phyloP scores from a whole-genome alignment of 495 filamentous ascomycete species.

The Neurospora sp. region DNA sequence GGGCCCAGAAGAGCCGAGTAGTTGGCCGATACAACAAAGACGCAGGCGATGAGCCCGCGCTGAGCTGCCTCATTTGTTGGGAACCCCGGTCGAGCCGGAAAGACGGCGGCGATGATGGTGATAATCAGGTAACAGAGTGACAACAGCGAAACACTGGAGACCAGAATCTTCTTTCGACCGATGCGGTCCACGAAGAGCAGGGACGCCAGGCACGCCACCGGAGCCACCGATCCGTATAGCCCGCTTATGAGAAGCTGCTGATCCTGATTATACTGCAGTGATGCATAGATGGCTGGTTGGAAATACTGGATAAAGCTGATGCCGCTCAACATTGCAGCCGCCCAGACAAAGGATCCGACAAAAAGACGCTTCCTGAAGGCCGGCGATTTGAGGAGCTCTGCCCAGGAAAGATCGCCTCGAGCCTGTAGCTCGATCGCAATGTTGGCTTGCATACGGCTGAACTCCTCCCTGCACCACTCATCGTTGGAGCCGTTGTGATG shows the following conservation, averaged over 20 bases:
- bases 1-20: conserved; percentile 45
- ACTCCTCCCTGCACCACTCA: conserved; percentile 35
- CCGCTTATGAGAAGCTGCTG: conserved; percentile 43
- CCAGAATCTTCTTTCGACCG: conserved; percentile 41
- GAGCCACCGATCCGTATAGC: conserved; percentile 40
- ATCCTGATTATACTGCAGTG: conserved; percentile 34
- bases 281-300: conserved; percentile 38
- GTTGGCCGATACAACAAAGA: conserved; percentile 48
- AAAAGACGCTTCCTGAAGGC: conserved; percentile 38
- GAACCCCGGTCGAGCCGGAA: conserved; percentile 26
- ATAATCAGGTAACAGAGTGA: conserved; percentile 36
- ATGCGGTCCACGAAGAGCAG: conserved; percentile 44
- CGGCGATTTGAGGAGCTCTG: conserved; percentile 32
- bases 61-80: conserved; percentile 29
- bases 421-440: conserved; percentile 30
- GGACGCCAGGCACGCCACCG: conserved; percentile 40
- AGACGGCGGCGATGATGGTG: conserved; percentile 39
- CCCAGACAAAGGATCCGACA: conserved; percentile 43
- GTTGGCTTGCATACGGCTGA: conserved; percentile 33
- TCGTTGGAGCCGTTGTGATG: conserved; percentile 37
- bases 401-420: conserved; percentile 31
- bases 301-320: conserved; percentile 46
- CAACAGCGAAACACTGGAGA: conserved; percentile 38
- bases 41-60: conserved; percentile 44
- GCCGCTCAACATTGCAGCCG: conserved; percentile 43